These are phyloP conservation scores for Puccinia coronata DNA, from an alignment of 1,284 basidiomycete genomes.

Conservation along the genomic window DNA sequence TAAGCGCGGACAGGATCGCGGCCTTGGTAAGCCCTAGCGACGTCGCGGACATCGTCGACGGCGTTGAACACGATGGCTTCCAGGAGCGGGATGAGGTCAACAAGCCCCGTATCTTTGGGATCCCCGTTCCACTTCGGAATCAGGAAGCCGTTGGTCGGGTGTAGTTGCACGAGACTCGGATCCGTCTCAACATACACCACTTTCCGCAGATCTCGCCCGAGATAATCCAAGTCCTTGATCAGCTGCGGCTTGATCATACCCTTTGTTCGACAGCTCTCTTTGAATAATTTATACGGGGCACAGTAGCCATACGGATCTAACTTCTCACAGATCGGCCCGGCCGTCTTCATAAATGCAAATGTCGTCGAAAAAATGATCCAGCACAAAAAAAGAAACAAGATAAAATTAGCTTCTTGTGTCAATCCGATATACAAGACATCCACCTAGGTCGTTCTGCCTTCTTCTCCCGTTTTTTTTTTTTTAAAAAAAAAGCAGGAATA, in stretches of 20 bases:
- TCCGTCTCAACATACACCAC: conserved; percentile 86
- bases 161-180: conserved; percentile 72
- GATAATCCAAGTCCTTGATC: conserved; percentile 77
- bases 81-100: conserved; percentile 92
- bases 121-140: conserved; percentile 86
- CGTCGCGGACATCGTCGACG: conserved; percentile 75
- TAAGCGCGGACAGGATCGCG: conserved; percentile 88
- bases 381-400: conserved; percentile 8
- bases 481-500: neutral
- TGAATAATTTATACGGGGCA: conserved; percentile 84
- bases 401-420: neutral
- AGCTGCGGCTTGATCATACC: conserved; percentile 51
- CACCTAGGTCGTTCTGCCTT: neutral
- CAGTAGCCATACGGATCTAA: conserved; percentile 90
- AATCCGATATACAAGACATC: neutral
- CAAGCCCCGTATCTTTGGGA: conserved; percentile 72
- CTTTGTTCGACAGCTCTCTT: conserved; percentile 65
- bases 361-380: neutral
- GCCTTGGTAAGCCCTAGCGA: conserved; percentile 78
- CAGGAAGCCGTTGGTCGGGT: conserved; percentile 87
- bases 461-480: conserved; percentile 13
- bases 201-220: conserved; percentile 90
- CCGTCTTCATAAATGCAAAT: conserved; percentile 67
- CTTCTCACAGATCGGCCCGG: conserved; percentile 84
- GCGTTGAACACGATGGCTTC: conserved; percentile 65